phyloP scores from a whole-genome alignment of 2,329 filamentous ascomycete species.

The Sclerotiophoma versabilis region DNA sequence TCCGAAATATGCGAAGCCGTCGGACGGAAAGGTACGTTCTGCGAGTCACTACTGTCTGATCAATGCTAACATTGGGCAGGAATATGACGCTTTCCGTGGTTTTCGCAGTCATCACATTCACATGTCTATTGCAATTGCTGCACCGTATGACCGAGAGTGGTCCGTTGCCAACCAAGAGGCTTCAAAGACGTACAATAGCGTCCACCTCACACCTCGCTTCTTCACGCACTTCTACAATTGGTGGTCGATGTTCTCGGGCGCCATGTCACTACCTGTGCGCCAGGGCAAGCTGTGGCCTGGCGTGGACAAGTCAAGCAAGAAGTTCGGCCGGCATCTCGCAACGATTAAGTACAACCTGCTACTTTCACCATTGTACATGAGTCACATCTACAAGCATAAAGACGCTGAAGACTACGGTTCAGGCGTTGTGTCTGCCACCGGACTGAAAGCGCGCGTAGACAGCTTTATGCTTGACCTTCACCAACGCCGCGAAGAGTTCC shows the following conservation, averaged over 20 bases:
- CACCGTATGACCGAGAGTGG: conserved; percentile 89
- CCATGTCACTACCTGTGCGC: conserved; percentile 91
- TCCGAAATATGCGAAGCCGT: conserved; percentile 72
- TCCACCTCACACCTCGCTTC: conserved; percentile 92
- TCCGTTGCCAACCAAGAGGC: conserved; percentile 74
- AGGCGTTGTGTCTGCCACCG: conserved; percentile 84
- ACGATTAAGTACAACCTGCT: conserved; percentile 98
- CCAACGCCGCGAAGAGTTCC: conserved; percentile 90
- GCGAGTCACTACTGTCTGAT: not conserved
- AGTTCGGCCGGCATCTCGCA: conserved; percentile 95
- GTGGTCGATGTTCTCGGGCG: conserved; percentile 96
- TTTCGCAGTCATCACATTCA: conserved; percentile 98
- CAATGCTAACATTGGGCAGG: conserved; percentile 44
- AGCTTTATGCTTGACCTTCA: conserved; percentile 98
- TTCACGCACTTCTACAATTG: conserved; percentile 98
- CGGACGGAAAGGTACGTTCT: conserved; percentile 53
- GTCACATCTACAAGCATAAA: conserved; percentile 98
- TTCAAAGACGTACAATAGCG: conserved; percentile 92
- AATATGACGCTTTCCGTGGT: conserved; percentile 93
- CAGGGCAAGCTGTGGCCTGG: conserved; percentile 92
- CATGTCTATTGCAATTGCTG: conserved; percentile 88
- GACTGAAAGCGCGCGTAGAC: conserved; percentile 94
- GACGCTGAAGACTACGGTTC: conserved; percentile 86
- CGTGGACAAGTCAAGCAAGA: conserved; percentile 95
- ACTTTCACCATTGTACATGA: conserved; percentile 89